Evolutionary conservation across 257 asterid genomes (phyloP), one percentile per base, ranked within the genome.

Genomic region (Petunia axillaris): DNA sequence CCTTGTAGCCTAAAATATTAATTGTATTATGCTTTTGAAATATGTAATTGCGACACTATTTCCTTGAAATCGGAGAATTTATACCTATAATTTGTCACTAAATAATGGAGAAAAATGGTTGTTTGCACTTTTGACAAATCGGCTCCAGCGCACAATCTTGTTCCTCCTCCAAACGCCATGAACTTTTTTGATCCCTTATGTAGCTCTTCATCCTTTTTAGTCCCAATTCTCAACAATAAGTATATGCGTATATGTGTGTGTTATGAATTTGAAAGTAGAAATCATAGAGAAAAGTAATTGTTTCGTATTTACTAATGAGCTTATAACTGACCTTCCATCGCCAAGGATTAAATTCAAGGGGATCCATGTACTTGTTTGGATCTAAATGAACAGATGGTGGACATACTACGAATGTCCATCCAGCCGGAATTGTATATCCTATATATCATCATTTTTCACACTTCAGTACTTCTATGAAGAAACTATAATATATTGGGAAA

Each of bases 351-450:
- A 85, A 85, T 37, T n/a, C 64, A 5, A 82, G 82, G 36, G 88
- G 88, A 79, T 85, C 84, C 67, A 64, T 8, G 48, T 81, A 85
- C 38, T 10, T 67, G 6, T 79, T 77, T 13, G 88, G 82, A 67
- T 82, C 84, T 39, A 85, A 80, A 82, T 85, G 88, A n/a, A 39
- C 14, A 79, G 65, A 64, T 37, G 85, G 35, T 2, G 43, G 48
- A 77, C 82, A 82, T n/a, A 78, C 52, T 85, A 85, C 75, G 48
- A 85, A 71, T 36, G 50, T 62, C 88, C 88, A 85, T 4, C 88
- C 88, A 57, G 79, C 84, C 46, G 88, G 88, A 76, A 85, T 85
- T 43, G 85, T 85, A 55, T 79, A 85, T 25, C 85, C 88, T 85
- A 80, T 25, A 25, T 25, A 8, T 40, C 40, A 75, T 8, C 54